A percentile compares a stretch with the other conserved stretches of the same genome.
Conservation (phyloP, 1,139 yeast species). For the Eremothecium cymbalariae region DNA sequence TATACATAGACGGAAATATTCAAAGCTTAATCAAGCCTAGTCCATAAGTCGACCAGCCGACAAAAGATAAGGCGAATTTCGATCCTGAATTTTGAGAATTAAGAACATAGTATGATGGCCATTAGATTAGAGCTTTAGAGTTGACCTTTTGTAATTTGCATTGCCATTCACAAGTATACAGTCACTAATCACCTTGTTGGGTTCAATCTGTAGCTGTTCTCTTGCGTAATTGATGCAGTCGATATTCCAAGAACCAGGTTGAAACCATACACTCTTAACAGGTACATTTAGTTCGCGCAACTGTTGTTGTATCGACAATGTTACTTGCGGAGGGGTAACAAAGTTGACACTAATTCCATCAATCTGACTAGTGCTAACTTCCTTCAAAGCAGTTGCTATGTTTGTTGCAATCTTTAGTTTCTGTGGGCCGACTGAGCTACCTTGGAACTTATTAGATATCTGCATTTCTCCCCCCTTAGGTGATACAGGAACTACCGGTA, state of each 20-base stretch:
- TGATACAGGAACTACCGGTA: constrained; percentile 14
- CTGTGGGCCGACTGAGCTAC: constrained; percentile 1
- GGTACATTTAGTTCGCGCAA: constrained; percentile 6
- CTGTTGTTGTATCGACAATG: constrained; percentile 11
- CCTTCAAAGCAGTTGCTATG: constrained; percentile 8
- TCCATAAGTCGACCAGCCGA: no score
- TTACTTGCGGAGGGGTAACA: constrained; percentile 14
- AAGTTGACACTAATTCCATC: constrained; percentile 14
- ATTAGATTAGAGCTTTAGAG: no score
- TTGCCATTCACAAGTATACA: constrained; percentile 13
- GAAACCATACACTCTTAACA: constrained; percentile 14
- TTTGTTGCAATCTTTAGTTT: constrained; percentile 7
- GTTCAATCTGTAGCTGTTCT: constrained; percentile 8
- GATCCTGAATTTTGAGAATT: no score
- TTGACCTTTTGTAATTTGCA: constrained; percentile 7
- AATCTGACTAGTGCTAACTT: constrained; percentile 1
- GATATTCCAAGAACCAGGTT: constrained; percentile 15
- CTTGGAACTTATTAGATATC: constrained; percentile 3
- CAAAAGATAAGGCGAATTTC: no score
- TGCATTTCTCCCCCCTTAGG: constrained; percentile 13
- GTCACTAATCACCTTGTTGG: constrained; percentile 12
- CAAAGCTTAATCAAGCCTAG: no score
- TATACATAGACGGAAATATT: no score
- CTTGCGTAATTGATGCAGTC: constrained; percentile 12
- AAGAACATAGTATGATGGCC: no score